A percentile compares a stretch with the other conserved stretches of the same genome.
Conservation (phyloP, 805 yeast genomes). For the Zygoascus biomembranicola region DNA sequence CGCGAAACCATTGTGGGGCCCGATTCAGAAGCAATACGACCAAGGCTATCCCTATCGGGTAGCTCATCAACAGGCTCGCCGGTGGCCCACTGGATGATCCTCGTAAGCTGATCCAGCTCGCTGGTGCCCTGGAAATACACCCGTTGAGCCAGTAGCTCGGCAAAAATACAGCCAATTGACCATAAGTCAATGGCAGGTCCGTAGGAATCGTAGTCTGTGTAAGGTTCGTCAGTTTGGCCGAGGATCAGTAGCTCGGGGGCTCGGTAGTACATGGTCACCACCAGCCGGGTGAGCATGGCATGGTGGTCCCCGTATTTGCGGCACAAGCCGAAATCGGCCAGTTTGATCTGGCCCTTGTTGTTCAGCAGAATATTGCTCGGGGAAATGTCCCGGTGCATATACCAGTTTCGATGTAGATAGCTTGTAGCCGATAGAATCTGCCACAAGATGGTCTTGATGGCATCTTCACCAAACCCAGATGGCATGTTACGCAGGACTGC, state of each 20-base stretch:
- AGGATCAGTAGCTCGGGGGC: slow-evolving; percentile 30
- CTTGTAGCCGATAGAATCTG: slow-evolving; percentile 23
- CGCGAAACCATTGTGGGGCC: background rate
- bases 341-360: slow-evolving; percentile 18
- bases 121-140: slow-evolving; percentile 38
- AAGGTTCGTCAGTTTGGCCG: slow-evolving; percentile 73
- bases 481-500: slow-evolving; percentile 18
- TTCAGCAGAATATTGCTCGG: slow-evolving; percentile 22
- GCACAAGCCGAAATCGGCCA: slow-evolving; percentile 44
- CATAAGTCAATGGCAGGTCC: slow-evolving; percentile 89
- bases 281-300: slow-evolving; percentile 22
- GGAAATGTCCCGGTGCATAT: slow-evolving; percentile 25
- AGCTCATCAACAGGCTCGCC: background rate
- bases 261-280: slow-evolving; percentile 46
- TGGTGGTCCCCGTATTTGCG: slow-evolving; percentile 41
- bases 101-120: slow-evolving; percentile 36
- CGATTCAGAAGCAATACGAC: background rate
- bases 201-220: slow-evolving; percentile 40
- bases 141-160: slow-evolving; percentile 35
- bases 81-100: slow-evolving; percentile 30
- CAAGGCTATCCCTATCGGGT: background rate
- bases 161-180: slow-evolving; percentile 81
- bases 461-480: slow-evolving; percentile 24
- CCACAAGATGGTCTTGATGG: slow-evolving; percentile 22
- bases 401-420: slow-evolving; percentile 18